Evolutionary conservation across 805 yeast species (phyloP), one percentile per base, ranked within the genome.

Genomic region (Myxozyma neglecta): DNA sequence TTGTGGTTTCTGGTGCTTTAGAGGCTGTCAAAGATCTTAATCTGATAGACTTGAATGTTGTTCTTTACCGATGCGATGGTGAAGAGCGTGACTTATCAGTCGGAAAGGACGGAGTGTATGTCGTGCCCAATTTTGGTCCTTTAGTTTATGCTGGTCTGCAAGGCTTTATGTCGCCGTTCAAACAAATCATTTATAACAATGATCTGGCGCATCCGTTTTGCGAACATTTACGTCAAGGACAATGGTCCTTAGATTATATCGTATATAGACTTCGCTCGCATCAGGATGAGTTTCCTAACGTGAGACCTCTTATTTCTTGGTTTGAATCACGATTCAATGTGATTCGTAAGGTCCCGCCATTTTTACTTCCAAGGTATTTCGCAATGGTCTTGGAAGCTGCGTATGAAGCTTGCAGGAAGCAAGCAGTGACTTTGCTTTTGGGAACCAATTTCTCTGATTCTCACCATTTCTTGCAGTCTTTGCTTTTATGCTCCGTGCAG

Each of bases 141-240:
- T 76, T 92, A 50, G 87, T 85, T 0, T 93, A 90, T 74, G 92
- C 97, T 45, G 99, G 99, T 10, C 76, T 94, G 24, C 96, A 90
- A 73, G 98, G 99, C 1, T 93, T 97, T 96, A 83, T 85, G 50
- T 79, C 90, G 0, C 86, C 85, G 0, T 74, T 93, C 66, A 80
- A 83, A 59, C 72, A 77, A 35, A 81, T 90, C 1, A 85, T 91
- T 29, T 78, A 80, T 71, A 75, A 77, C 45, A 93, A 93, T 70
- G 85, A 92, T 67, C 79, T 93, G 34, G 94, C 92, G 0, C 96
- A 90, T 71, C 92, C 97, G 0, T 66, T 92, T 32, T 85, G 94
- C 63, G 83, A 84, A 52, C 94, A 93, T 72, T 77, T 93, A 64
- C 80, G 98, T 68, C 79, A 81, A 16, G 98, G 98, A 0, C 74